A percentile compares a stretch with the other conserved stretches of the same genome.
phyloP scores from a whole-genome alignment of 2,329 filamentous ascomycete species.

The Trichoderma koningiopsis region DNA sequence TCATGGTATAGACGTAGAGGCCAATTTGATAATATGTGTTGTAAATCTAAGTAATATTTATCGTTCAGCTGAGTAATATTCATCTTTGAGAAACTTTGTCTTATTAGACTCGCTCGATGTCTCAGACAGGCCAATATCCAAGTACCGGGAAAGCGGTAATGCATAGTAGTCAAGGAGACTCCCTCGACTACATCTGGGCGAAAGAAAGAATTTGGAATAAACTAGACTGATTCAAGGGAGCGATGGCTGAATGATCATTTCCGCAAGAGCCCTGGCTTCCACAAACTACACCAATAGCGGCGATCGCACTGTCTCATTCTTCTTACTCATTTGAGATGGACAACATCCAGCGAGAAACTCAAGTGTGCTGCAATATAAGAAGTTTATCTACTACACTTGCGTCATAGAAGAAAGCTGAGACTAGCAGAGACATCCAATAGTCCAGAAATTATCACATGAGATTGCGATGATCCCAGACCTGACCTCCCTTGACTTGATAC shows the following conservation, averaged over 20 bases:
- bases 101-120: neutral
- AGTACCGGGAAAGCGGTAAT: neutral
- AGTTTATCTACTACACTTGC: neutral
- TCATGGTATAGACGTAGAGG: too few relatives aligned
- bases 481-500: neutral
- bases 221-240: neutral
- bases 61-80: neutral
- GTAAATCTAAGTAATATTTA: too few relatives aligned
- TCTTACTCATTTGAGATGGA: neutral
- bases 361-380: neutral
- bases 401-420: neutral
- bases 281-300: neutral
- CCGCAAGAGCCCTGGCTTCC: neutral
- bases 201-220: neutral
- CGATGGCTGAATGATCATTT: neutral
- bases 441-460: neutral
- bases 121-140: neutral
- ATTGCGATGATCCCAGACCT: neutral
- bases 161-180: neutral
- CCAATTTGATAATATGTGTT: too few relatives aligned
- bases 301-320: neutral
- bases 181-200: neutral
- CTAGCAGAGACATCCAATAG: neutral
- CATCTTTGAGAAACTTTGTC: neutral
- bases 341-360: neutral